Base-by-base conservation (phyloP, 2,329 filamentous ascomycete genomes). In the Madurella fahalii region DNA sequence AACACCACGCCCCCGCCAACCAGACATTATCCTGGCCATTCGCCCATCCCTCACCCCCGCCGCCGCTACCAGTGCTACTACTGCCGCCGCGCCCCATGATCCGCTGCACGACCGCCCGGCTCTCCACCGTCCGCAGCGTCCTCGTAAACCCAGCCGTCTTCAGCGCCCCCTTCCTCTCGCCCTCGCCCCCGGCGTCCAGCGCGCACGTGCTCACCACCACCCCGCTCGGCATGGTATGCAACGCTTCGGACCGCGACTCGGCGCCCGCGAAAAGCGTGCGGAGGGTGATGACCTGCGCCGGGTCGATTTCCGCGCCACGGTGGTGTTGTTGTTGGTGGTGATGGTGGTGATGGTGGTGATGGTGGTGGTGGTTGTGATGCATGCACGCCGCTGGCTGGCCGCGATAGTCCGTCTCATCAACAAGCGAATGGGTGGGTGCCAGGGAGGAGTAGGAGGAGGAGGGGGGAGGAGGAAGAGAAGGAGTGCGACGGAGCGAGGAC, bases 21-120 rank as follows among this genome's bases (percentile, higher is more conserved):
- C 50, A 53, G 17, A 53, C 44, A 25, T 53, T 53, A 40, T 42
- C 44, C 37, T 47, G 20, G 9, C 50, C 50, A 43, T 53, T 53
- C 9, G 34, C 44, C 50, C 50, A 53, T 5, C 25, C 32, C 1
- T 30, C n/a, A 18, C 20, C 25, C 25, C 4, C 25, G 25, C 4
- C n/a, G n/a, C n/a, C n/a, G n/a, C n/a, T n/a, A n/a, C n/a, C n/a
- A n/a, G n/a, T n/a, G n/a, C n/a, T n/a, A n/a, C n/a, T 40, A 4
- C 5, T 30, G 9, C 17, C 44, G n/a, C 15, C 44, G 25, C 16
- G 18, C 16, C 50, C 32, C 16, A 48, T 31, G 11, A 53, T 43
- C 39, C 43, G 20, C 17, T 48, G 37, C 13, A 53, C 51, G 13
- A 31, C 32, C 9, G 34, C 39, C n/a, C 39, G 34, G 12, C 51